Evolutionary conservation across 2,329 filamentous ascomycete species (phyloP).

Genomic region (Monilinia laxa): DNA sequence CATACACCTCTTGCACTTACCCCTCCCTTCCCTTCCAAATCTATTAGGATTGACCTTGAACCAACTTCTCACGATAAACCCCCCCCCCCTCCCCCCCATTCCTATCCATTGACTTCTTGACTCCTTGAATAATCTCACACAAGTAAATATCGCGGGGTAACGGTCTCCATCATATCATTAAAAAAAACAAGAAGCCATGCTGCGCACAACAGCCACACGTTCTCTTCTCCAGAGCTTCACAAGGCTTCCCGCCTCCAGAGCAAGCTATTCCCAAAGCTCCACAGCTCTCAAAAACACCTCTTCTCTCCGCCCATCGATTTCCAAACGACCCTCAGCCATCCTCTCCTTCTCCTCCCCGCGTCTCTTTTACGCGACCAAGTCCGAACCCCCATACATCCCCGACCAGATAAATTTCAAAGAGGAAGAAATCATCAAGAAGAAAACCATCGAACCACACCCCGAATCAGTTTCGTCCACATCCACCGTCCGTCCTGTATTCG

Average conservation of each 20-base stretch:
- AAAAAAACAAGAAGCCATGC: constrained; percentile 32
- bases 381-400: constrained; percentile 33
- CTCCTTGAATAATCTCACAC: constrained; percentile 19
- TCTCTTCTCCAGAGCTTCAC: constrained; percentile 37
- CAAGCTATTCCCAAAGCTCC: constrained; percentile 36
- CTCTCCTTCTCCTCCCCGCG: constrained; percentile 40
- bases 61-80: constrained; percentile 17
- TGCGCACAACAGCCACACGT: constrained; percentile 37
- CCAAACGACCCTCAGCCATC: constrained; percentile 32
- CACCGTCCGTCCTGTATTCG: constrained; percentile 51
- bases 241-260: constrained; percentile 31
- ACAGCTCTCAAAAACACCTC: constrained; percentile 29
- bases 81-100: no score
- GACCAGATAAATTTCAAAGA: constrained; percentile 53
- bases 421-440: constrained; percentile 54
- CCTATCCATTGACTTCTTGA: constrained; percentile 26
- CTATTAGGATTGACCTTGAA: constrained; percentile 2
- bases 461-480: constrained; percentile 61
- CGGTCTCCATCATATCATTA: constrained; percentile 23
- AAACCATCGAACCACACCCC: constrained; percentile 59
- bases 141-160: constrained; percentile 32
- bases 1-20: background rate
- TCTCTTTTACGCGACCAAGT: constrained; percentile 47
- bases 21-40: background rate
- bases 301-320: constrained; percentile 30